Evolutionary conservation across 2,329 filamentous ascomycete genomes (phyloP).

Genomic region (Paraphaeosphaeria sporulosa): DNA sequence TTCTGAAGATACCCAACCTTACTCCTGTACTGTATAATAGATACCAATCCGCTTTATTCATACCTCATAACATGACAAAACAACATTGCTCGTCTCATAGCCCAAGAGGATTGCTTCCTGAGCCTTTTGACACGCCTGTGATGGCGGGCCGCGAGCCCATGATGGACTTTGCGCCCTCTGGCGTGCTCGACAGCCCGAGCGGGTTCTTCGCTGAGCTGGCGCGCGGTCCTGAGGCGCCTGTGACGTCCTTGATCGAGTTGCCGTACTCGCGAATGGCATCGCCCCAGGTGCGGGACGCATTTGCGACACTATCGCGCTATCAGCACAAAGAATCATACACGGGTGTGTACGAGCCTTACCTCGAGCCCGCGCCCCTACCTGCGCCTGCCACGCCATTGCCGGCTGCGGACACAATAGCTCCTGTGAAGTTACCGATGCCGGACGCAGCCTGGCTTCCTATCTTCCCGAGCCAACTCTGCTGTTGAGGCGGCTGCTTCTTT

Average conservation of each 20-base stretch:
- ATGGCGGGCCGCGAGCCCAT: constrained; percentile 30
- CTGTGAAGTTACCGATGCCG: constrained; percentile 54
- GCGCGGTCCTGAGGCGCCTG: constrained; percentile 54
- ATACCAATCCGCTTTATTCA: constrained; percentile 7
- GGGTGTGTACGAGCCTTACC: constrained; percentile 34
- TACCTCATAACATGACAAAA: not conserved
- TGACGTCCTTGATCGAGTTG: constrained; percentile 58
- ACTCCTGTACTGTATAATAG: constrained; percentile 18
- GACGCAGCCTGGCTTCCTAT: constrained; percentile 53
- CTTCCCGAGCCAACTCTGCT: constrained; percentile 56
- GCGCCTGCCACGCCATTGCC: constrained; percentile 58
- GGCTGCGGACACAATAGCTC: constrained; percentile 52
- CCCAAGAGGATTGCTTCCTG: constrained; percentile 53
- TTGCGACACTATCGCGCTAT: constrained; percentile 43
- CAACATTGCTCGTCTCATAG: constrained; percentile 30
- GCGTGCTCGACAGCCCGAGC: constrained; percentile 50
- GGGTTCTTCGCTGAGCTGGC: constrained; percentile 57
- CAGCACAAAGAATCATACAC: not conserved
- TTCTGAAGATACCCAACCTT: constrained; percentile 25
- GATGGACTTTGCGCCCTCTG: constrained; percentile 38
- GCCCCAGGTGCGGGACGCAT: constrained; percentile 56
- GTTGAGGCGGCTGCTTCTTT: constrained; percentile 30
- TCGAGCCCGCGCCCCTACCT: constrained; percentile 53
- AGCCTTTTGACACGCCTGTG: constrained; percentile 40
- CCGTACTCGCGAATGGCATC: constrained; percentile 59